phyloP scores from a whole-genome alignment of 768 basidiomycete genomes.

The Lanmaoa rubissima region DNA sequence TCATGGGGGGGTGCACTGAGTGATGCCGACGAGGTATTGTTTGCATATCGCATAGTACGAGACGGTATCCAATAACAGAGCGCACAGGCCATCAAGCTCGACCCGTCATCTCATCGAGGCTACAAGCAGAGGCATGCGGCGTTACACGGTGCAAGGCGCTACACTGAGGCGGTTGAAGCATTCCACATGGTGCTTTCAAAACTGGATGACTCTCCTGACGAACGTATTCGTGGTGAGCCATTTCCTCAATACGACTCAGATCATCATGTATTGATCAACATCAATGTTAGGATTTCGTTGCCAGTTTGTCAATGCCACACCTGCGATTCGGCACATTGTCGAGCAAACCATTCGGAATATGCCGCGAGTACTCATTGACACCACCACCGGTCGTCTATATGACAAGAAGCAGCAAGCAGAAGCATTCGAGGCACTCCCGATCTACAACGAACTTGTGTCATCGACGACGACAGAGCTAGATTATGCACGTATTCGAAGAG shows the following conservation, averaged over 20 bases:
- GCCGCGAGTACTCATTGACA: constrained; percentile 6
- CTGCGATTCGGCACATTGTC: neutral
- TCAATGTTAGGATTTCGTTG: neutral
- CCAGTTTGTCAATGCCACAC: neutral
- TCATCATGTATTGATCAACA: neutral
- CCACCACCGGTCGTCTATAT: neutral
- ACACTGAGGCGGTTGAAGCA: neutral
- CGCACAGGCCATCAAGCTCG: neutral
- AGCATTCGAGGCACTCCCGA: constrained; percentile 2
- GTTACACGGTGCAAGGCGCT: neutral
- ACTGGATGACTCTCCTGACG: neutral
- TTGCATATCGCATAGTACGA: neutral
- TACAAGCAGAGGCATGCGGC: neutral
- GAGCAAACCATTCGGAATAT: neutral
- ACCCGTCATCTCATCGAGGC: neutral
- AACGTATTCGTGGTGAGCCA: neutral
- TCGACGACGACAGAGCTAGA: constrained; percentile 1
- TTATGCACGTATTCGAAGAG: neutral
- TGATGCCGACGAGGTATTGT: constrained; percentile 8
- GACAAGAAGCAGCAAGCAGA: neutral
- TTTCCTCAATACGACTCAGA: neutral
- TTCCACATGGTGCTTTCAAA: neutral
- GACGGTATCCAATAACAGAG: neutral
- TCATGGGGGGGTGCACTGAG: neutral
- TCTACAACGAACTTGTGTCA: constrained; percentile 2